phyloP scores from a whole-genome alignment of 768 basidiomycete species.

The Mycena epipterygia region DNA sequence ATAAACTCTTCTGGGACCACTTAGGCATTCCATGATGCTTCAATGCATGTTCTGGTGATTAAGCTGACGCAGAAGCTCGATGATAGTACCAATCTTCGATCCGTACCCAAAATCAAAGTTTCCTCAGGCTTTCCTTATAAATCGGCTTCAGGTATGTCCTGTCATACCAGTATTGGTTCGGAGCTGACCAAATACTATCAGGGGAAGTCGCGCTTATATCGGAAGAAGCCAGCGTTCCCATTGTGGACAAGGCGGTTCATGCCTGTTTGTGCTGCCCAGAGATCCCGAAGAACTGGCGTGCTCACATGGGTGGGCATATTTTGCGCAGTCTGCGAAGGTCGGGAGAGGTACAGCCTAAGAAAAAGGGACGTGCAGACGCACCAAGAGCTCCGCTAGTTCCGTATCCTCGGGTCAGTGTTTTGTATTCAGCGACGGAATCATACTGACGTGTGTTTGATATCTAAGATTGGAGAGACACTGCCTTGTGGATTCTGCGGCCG shows the following conservation, averaged over 20 bases:
- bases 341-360: neutral
- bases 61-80: neutral
- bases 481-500: slow-evolving; percentile 7
- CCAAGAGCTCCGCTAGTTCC: too few relatives aligned
- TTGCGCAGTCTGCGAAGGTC: neutral
- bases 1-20: neutral
- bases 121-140: neutral
- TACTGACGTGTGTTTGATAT: neutral
- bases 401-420: neutral
- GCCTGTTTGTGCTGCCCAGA: neutral
- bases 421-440: neutral
- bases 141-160: neutral
- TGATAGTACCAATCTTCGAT: neutral
- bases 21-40: neutral
- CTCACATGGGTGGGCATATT: neutral
- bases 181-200: neutral
- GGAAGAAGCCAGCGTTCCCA: neutral
- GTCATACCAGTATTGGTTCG: neutral
- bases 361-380: too few relatives aligned
- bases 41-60: neutral
- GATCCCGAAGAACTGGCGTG: slow-evolving; percentile 1
- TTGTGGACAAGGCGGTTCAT: neutral
- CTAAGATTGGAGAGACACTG: neutral
- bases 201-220: neutral
- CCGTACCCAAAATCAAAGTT: neutral